These are phyloP conservation scores for Blechomonas ayalai DNA, from an alignment of 208 protist species.

Conservation along the genomic window DNA sequence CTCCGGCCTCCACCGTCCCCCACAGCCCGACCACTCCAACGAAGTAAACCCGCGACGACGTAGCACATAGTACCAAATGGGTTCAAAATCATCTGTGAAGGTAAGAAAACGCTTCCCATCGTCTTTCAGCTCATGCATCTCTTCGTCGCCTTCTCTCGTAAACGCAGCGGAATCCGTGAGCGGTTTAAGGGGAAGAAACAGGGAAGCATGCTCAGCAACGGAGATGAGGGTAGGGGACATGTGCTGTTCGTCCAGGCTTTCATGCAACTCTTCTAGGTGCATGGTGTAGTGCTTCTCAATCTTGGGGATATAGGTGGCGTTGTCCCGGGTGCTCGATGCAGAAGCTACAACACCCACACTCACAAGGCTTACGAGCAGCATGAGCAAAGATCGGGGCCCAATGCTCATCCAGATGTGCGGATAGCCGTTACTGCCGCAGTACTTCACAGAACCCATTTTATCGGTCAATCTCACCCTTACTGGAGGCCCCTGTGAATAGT, in stretches of 20 bases:
- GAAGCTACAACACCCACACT: background rate
- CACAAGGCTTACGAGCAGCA: background rate
- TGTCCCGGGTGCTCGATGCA: no score
- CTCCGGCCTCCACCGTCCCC: slow-evolving; percentile 63
- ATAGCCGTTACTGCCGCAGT: no score
- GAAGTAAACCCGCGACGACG: slow-evolving; percentile 35
- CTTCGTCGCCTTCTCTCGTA: background rate
- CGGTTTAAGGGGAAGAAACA: slow-evolving; percentile 13
- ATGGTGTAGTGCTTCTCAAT: slow-evolving; percentile 32
- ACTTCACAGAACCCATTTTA: no score
- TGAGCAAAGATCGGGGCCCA: background rate
- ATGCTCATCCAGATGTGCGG: no score
- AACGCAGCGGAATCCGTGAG: slow-evolving; percentile 13
- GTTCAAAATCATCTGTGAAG: slow-evolving; percentile 65
- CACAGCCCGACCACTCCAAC: slow-evolving; percentile 73
- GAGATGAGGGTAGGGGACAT: slow-evolving; percentile 44
- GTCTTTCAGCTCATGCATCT: slow-evolving; percentile 12
- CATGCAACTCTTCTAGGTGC: slow-evolving; percentile 38
- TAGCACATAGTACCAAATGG: slow-evolving; percentile 67
- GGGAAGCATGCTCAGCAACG: slow-evolving; percentile 21
- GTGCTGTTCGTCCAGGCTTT: slow-evolving; percentile 23
- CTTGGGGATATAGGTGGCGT: no score
- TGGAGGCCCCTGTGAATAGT: no score
- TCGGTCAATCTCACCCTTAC: no score
- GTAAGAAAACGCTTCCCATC: slow-evolving; percentile 33